Conservation (phyloP, 352 stramenopile genomes). For the Pythium monospermum region DNA sequence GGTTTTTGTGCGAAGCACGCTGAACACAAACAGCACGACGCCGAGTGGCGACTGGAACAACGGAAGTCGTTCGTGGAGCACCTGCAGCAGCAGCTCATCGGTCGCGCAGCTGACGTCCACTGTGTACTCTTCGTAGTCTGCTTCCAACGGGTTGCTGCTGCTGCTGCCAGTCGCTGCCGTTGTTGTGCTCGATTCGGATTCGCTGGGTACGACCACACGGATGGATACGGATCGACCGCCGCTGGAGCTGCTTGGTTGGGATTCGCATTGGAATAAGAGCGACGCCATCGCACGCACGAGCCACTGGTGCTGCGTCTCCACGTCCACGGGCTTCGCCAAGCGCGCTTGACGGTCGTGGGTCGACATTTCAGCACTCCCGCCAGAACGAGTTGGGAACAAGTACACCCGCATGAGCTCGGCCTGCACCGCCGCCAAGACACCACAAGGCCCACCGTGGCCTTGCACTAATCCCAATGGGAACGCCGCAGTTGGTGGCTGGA, state of each 20-base stretch:
- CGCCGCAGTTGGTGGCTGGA: constrained; percentile 19
- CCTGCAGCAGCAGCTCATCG: constrained; percentile 9
- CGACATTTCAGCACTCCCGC: neutral
- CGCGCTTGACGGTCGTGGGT: neutral
- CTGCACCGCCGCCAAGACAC: constrained; percentile 76
- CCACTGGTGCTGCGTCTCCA: constrained; percentile 5
- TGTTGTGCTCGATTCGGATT: too few species aligned
- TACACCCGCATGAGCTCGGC: constrained; percentile 59
- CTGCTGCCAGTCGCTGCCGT: too few species aligned
- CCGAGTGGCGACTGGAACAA: constrained; percentile 32
- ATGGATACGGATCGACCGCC: too few species aligned
- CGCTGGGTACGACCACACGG: neutral
- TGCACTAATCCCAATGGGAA: constrained; percentile 72
- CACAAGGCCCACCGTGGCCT: constrained; percentile 71
- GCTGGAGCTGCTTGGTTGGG: too few species aligned
- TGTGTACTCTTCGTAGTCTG: neutral
- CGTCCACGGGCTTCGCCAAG: neutral
- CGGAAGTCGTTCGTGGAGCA: constrained; percentile 15
- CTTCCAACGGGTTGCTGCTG: neutral
- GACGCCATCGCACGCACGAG: constrained; percentile 22
- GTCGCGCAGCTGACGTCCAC: neutral
- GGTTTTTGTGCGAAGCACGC: constrained; percentile 54
- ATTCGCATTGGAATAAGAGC: constrained; percentile 18
- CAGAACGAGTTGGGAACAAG: constrained; percentile 39
- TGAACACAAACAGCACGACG: constrained; percentile 73